phyloP scores from a whole-genome alignment of 75 land plant genomes.

The Cryptomeria japonica region DNA sequence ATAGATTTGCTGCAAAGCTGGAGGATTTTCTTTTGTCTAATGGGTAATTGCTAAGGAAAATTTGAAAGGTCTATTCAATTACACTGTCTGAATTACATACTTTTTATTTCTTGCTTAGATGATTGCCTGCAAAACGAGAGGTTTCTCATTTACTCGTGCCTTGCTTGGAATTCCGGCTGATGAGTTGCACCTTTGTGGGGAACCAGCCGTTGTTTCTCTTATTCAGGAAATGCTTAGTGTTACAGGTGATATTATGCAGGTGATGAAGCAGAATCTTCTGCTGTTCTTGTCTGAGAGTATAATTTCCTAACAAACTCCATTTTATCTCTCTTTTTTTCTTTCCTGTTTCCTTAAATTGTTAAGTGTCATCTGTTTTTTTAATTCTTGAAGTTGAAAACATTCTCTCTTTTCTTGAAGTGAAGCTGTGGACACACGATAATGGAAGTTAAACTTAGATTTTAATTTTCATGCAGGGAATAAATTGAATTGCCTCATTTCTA shows the following conservation, averaged over 20 bases:
- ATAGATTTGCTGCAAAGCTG: slow-evolving; percentile 63
- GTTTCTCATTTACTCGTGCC: slow-evolving; percentile 93
- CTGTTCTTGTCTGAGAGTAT: background rate
- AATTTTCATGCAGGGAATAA: background rate
- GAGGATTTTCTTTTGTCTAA: slow-evolving; percentile 78
- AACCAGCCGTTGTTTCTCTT: slow-evolving; percentile 78
- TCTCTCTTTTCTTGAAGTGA: background rate
- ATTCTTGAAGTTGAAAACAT: background rate
- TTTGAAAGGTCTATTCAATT: background rate
- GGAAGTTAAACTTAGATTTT: background rate
- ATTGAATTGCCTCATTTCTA: background rate
- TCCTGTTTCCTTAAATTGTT: background rate
- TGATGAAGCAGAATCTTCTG: slow-evolving; percentile 4
- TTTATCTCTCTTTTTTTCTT: background rate
- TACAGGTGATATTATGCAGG: slow-evolving; percentile 73
- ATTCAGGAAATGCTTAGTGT: slow-evolving; percentile 64
- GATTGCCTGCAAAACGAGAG: slow-evolving; percentile 77
- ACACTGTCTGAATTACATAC: background rate
- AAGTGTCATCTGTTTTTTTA: background rate
- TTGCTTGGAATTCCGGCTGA: slow-evolving; percentile 75
- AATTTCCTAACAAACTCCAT: background rate
- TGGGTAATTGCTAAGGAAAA: background rate
- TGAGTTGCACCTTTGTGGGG: slow-evolving; percentile 97
- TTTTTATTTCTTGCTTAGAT: slow-evolving; percentile 40
- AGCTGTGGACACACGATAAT: background rate